Conservation (phyloP, 2,329 filamentous ascomycete species). For the Trichoderma cornu-damae region DNA sequence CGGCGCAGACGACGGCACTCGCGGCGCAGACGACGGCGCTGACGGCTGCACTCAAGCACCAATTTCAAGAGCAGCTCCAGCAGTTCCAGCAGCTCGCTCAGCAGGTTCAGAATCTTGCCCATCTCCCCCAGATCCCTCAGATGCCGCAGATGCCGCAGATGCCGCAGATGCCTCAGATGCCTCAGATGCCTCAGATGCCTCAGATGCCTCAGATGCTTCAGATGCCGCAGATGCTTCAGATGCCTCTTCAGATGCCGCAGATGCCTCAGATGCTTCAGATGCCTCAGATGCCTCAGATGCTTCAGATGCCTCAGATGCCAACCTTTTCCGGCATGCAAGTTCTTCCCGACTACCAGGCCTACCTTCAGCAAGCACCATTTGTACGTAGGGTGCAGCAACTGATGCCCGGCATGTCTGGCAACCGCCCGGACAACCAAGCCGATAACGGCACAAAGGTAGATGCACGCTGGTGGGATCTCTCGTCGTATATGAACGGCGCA, state of each 20-base stretch:
- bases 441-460: conserved; percentile 40
- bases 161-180: no score
- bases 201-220: no score
- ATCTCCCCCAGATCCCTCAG: conserved; percentile 48
- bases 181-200: no score
- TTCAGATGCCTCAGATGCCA: conserved; percentile 56
- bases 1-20: conserved; percentile 43
- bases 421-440: conserved; percentile 45
- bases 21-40: conserved; percentile 46
- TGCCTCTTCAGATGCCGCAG: conserved; percentile 54
- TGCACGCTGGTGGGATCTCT: conserved; percentile 63
- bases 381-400: conserved; percentile 68
- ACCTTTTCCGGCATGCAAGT: conserved; percentile 54
- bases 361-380: conserved; percentile 54
- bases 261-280: no score
- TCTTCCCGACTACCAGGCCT: conserved; percentile 67
- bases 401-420: conserved; percentile 57
- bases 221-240: no score
- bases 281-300: no score
- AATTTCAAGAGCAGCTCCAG: conserved; percentile 67
- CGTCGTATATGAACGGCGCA: conserved; percentile 48
- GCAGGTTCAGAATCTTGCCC: conserved; percentile 54
- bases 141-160: conserved; percentile 60
- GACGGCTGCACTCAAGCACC: conserved; percentile 66
- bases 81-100: conserved; percentile 70